Evolutionary conservation across 2,329 filamentous ascomycete species (phyloP).

Genomic region (Claviceps digitariae): DNA sequence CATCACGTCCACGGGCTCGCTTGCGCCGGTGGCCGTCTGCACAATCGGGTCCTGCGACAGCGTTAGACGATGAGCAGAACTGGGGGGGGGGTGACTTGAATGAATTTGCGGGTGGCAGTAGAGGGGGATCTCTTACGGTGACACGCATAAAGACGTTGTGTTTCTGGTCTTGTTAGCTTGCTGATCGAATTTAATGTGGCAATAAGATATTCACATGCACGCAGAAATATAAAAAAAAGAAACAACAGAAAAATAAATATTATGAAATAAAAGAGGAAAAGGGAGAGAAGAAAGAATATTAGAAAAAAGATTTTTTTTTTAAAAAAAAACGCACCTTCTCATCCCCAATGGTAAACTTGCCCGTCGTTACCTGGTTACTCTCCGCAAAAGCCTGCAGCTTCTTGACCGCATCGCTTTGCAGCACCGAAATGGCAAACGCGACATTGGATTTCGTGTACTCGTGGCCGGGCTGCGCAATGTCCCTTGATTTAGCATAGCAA

Average conservation of each 20-base stretch:
- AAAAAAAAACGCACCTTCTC: slow-evolving; percentile 60
- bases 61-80: background rate
- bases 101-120: background rate
- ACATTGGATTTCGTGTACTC: slow-evolving; percentile 98
- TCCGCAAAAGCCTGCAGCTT: slow-evolving; percentile 65
- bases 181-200: too few relatives aligned
- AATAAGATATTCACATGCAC: background rate
- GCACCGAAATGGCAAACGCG: slow-evolving; percentile 68
- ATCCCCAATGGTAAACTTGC: slow-evolving; percentile 91
- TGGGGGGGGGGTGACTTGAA: background rate
- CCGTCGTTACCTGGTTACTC: slow-evolving; percentile 76
- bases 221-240: background rate
- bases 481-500: background rate
- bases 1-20: slow-evolving; percentile 74
- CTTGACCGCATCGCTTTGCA: slow-evolving; percentile 62
- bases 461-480: slow-evolving; percentile 58
- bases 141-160: slow-evolving; percentile 97
- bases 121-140: slow-evolving; percentile 38
- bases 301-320: too few relatives aligned
- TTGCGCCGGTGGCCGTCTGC: slow-evolving; percentile 71
- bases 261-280: background rate
- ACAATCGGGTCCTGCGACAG: slow-evolving; percentile 58
- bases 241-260: background rate
- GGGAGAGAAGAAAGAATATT: too few relatives aligned
- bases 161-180: slow-evolving; percentile 34